These are phyloP conservation scores for Seiridium cupressi DNA, from an alignment of 2,329 filamentous ascomycete species.

Conservation along the genomic window DNA sequence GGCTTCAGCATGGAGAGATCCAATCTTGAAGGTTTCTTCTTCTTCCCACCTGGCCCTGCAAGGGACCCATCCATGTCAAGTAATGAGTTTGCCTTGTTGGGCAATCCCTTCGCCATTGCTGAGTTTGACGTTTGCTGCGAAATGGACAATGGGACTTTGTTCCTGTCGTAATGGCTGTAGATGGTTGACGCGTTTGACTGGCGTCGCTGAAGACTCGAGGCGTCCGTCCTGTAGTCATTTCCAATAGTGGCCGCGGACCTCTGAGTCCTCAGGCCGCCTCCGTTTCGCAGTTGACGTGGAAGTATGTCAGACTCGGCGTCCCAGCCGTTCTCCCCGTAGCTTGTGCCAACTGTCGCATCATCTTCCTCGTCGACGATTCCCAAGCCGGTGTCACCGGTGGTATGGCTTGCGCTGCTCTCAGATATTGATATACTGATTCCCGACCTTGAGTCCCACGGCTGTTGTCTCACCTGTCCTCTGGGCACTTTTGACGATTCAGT, in stretches of 20 bases:
- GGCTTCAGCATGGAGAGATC: constrained; percentile 46
- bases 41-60: constrained; percentile 31
- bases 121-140: constrained; percentile 59
- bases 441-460: constrained; percentile 42
- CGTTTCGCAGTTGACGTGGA: constrained; percentile 29
- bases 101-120: constrained; percentile 55
- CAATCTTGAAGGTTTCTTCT: constrained; percentile 47
- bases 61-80: constrained; percentile 42
- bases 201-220: constrained; percentile 44
- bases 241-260: constrained; percentile 23
- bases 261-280: constrained; percentile 19
- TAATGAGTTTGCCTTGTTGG: constrained; percentile 43
- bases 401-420: constrained; percentile 37
- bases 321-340: constrained; percentile 32
- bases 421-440: constrained; percentile 43
- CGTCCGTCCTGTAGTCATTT: constrained; percentile 33
- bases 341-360: constrained; percentile 17
- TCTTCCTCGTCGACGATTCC: constrained; percentile 23
- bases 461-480: constrained; percentile 6
- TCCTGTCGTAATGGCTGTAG: constrained; percentile 55
- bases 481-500: constrained; percentile 30
- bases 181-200: constrained; percentile 53
- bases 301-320: constrained; percentile 47
- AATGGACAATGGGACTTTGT: constrained; percentile 53
- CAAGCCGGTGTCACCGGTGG: constrained; percentile 24